Evolutionary conservation across 1,284 basidiomycete genomes (phyloP).

Genomic region (Malassezia yamatoensis): DNA sequence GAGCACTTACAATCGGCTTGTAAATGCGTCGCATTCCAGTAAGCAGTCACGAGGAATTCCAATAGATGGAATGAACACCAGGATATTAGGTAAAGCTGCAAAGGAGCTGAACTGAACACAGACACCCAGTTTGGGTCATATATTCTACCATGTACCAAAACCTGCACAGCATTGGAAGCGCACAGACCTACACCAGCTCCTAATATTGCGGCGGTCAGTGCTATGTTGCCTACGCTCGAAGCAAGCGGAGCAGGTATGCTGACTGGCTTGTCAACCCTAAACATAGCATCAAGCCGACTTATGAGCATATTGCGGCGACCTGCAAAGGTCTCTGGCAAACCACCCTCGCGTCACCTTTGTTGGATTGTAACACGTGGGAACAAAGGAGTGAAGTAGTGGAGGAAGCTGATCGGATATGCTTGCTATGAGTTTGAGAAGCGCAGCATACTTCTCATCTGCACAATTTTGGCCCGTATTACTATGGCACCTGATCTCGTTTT

Average conservation of each 20-base stretch:
- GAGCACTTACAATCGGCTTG: slow-evolving; percentile 68
- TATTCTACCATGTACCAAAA: neutral
- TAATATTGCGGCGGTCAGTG: slow-evolving; percentile 5
- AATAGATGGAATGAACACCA: slow-evolving; percentile 68
- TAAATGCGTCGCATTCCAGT: slow-evolving; percentile 86
- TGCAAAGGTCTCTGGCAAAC: too few relatives aligned
- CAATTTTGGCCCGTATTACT: too few relatives aligned
- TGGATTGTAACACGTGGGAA: neutral
- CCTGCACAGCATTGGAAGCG: neutral
- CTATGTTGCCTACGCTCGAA: slow-evolving; percentile 1
- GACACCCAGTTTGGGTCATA: neutral
- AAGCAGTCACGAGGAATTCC: slow-evolving; percentile 89
- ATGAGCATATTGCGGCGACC: neutral
- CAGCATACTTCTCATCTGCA: too few relatives aligned
- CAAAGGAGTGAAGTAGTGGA: neutral
- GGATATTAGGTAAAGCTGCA: slow-evolving; percentile 28
- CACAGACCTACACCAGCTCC: slow-evolving; percentile 11
- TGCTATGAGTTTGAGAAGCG: too few relatives aligned
- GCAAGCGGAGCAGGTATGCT: slow-evolving; percentile 2
- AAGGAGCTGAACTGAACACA: neutral
- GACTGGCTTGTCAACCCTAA: slow-evolving; percentile 2
- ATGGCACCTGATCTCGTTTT: neutral
- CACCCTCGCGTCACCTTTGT: neutral
- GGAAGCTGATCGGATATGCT: too few relatives aligned
- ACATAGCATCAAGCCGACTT: neutral